Evolutionary conservation across 169 alveolate genomes (phyloP), one percentile per base, ranked within the genome.

Genomic region (Cryptosporidium sp.): DNA sequence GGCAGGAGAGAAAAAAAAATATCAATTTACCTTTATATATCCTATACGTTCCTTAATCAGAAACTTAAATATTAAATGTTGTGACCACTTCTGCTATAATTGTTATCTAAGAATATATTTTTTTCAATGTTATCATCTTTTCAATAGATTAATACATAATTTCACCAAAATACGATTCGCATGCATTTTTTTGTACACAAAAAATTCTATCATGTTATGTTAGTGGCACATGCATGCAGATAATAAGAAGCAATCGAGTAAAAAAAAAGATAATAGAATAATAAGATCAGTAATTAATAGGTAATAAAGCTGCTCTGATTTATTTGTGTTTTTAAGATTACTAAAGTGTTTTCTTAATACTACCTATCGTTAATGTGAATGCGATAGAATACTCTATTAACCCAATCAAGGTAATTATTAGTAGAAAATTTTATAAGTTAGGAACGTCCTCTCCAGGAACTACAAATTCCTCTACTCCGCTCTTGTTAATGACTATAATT

Each of bases 371-470:
- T 21, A 26, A 16, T 55, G 16, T 26, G 21, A 26, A 55, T n/a
- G 29, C 18, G 67, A n/a, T 26, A 55, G 67, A 55, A 26, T n/a
- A 26, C 14, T 55, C 29, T 55, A 0, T 55, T n/a, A 21, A 16
- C 55, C 21, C n/a, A 48, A 48, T 48, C 10, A 48, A 48, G 55
- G 21, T 35, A 29, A 23, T n/a, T 29, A 75, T 26, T 61, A 41
- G 14, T 12, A 26, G 55, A 5, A 55, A 8, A 16, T 16, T 39
- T 52, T 85, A 85, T 69, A 85, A 69, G 55, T 80, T 80, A 23
- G 89, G 89, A 39, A 80, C 80, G 18, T 80, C 89, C 62, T 80
- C 89, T n/a, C 89, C 89, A 43, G 75, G 75, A 26, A 80, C 45
- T 14, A 39, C 75, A 45, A 59, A 80, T 21, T 80, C 89, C 16